Conservation (phyloP, 306 rosid species). For the Astragalus glycyphyllos region DNA sequence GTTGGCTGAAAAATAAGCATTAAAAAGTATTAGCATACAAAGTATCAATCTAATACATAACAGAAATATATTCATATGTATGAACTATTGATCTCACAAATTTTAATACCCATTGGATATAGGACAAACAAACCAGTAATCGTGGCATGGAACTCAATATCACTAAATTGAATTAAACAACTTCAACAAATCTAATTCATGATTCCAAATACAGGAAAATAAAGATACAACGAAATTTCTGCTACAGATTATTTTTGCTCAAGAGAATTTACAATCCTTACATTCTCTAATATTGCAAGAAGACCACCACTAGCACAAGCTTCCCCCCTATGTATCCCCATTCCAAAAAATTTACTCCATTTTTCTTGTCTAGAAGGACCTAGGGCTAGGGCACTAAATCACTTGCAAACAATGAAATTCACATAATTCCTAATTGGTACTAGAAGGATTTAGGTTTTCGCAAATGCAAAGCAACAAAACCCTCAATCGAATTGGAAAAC, state of each 20-base stretch:
- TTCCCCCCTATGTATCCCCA: too few relatives aligned
- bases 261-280: conserved; percentile 80
- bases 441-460: too few relatives aligned
- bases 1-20: too few relatives aligned
- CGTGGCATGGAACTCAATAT: conserved; percentile 27
- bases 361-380: too few relatives aligned
- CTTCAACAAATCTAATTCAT: conserved; percentile 82
- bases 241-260: conserved; percentile 75
- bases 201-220: conserved; percentile 92
- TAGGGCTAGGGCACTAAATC: too few relatives aligned
- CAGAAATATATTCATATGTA: conserved; percentile 36
- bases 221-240: conserved; percentile 90
- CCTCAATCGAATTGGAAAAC: too few relatives aligned
- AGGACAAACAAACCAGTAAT: conserved; percentile 35
- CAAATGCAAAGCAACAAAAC: too few relatives aligned
- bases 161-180: conserved; percentile 39
- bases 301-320: conserved; percentile 87
- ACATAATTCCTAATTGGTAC: too few relatives aligned
- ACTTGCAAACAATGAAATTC: too few relatives aligned
- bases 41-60: conserved; percentile 20
- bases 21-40: conserved; percentile 49
- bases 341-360: too few relatives aligned
- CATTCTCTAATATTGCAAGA: conserved; percentile 94
- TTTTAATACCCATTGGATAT: conserved; percentile 61
- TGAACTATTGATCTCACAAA: neutral